Percentiles rank a stretch among this genome's conserved stretches.
These are phyloP conservation scores for Przewalskia tangutica DNA, from an alignment of 257 asterid species.

Conservation along the genomic window DNA sequence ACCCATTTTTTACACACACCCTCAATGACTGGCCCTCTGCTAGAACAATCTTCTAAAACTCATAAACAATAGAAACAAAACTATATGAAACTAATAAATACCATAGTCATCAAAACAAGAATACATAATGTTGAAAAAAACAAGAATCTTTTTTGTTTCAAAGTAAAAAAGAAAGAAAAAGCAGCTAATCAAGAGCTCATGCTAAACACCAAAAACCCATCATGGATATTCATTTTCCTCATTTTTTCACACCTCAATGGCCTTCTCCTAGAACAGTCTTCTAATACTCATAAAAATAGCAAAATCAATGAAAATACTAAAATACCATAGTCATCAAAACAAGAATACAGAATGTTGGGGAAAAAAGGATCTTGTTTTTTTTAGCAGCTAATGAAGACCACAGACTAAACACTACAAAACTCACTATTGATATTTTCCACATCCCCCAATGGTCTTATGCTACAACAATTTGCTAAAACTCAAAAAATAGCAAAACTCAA, in stretches of 20 bases:
- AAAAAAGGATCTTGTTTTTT: neutral
- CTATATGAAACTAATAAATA: neutral
- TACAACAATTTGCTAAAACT: neutral
- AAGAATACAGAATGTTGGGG: neutral
- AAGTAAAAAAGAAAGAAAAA: neutral
- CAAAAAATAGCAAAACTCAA: neutral
- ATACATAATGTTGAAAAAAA: neutral
- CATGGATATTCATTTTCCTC: neutral
- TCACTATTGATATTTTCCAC: too few species aligned
- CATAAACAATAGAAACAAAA: neutral
- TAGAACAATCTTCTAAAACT: neutral
- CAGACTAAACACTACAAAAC: too few species aligned
- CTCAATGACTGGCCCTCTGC: neutral
- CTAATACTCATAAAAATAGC: neutral
- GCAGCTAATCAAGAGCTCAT: neutral
- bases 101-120: neutral
- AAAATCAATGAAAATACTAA: neutral
- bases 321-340: neutral
- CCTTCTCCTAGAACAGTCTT: neutral
- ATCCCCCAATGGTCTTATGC: neutral
- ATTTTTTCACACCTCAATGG: neutral
- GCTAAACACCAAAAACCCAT: constrained; percentile 17
- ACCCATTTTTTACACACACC: neutral
- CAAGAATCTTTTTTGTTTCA: neutral
- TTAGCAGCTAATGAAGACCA: too few species aligned